Percentiles rank a stretch among this genome's conserved stretches.
Evolutionary conservation across 768 basidiomycete genomes (phyloP).

Genomic region (Rhodosporidiobolus sp.): DNA sequence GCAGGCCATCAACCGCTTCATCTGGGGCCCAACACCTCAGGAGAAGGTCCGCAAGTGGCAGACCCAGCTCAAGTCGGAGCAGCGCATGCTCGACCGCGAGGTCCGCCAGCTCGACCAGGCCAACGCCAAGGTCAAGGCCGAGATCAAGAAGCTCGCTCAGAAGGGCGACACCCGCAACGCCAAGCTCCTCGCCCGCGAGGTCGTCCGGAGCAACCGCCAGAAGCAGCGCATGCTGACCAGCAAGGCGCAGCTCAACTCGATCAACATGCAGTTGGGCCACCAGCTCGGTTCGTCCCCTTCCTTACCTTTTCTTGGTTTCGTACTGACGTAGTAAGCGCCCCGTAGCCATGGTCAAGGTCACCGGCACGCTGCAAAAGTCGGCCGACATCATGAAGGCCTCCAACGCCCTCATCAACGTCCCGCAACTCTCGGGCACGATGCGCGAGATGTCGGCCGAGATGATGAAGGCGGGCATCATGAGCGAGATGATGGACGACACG

Average conservation of each 20-base stretch:
- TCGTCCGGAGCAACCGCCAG: constrained; percentile 93
- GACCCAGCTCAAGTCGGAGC: constrained; percentile 72
- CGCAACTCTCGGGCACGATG: constrained; percentile 89
- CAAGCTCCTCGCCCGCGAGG: constrained; percentile 83
- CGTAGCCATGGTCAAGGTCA: constrained; percentile 90
- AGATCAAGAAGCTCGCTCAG: constrained; percentile 81
- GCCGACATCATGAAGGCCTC: constrained; percentile 98
- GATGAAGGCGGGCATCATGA: constrained; percentile 98
- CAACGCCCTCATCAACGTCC: constrained; percentile 84
- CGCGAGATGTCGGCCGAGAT: constrained; percentile 99
- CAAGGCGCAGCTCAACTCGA: constrained; percentile 88
- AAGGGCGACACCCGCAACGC: constrained; percentile 93
- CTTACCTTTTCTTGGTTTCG: not conserved
- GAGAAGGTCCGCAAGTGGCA: constrained; percentile 93
- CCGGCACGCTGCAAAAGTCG: constrained; percentile 94
- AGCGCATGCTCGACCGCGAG: constrained; percentile 82
- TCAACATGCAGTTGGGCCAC: constrained; percentile 80
- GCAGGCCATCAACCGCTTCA: constrained; percentile 68
- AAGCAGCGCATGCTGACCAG: constrained; percentile 84
- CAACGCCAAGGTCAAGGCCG: constrained; percentile 70
- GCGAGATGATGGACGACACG: constrained; percentile 95
- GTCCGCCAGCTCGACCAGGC: constrained; percentile 84
- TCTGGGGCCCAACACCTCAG: constrained; percentile 94
- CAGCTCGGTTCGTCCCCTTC: constrained; percentile 71
- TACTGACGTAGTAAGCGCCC: not conserved